These are phyloP conservation scores for Capsicum rhomboideum DNA, from an alignment of 257 asterid genomes.

Conservation along the genomic window DNA sequence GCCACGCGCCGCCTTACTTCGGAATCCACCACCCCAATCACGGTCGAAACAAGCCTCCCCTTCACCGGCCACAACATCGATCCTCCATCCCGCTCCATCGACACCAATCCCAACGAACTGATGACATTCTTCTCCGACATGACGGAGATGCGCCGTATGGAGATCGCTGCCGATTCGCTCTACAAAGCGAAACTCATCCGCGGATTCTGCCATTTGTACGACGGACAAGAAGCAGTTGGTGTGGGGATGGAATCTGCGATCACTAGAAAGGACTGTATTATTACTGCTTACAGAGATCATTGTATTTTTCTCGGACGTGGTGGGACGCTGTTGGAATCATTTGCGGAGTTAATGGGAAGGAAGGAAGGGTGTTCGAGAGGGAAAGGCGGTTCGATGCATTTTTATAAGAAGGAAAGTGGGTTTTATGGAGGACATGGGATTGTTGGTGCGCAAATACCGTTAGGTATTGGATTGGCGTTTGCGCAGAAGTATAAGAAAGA, in stretches of 20 bases:
- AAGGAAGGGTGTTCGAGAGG: slow-evolving; percentile 84
- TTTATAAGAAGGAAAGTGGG: slow-evolving; percentile 73
- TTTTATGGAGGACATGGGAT: slow-evolving; percentile 97
- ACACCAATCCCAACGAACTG: slow-evolving; percentile 57
- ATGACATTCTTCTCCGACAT: slow-evolving; percentile 70
- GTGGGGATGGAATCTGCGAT: slow-evolving; percentile 96
- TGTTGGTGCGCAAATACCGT: slow-evolving; percentile 93
- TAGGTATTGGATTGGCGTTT: slow-evolving; percentile 86
- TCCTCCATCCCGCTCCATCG: slow-evolving; percentile 79
- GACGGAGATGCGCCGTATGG: slow-evolving; percentile 95
- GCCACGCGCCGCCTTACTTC: slow-evolving; percentile 45
- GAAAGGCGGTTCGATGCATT: slow-evolving; percentile 98
- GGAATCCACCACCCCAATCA: slow-evolving; percentile 50
- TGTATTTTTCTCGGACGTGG: slow-evolving; percentile 72
- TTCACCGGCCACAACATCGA: slow-evolving; percentile 85
- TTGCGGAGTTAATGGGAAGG: slow-evolving; percentile 91
- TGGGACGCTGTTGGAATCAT: slow-evolving; percentile 55
- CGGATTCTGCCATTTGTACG: slow-evolving; percentile 93
- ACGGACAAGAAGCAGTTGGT: slow-evolving; percentile 94
- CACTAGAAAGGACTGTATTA: slow-evolving; percentile 56
- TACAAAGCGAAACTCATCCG: slow-evolving; percentile 89
- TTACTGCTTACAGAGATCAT: slow-evolving; percentile 77
- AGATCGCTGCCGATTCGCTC: slow-evolving; percentile 93
- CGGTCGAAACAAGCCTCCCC: slow-evolving; percentile 76
- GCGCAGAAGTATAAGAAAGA: slow-evolving; percentile 93